These are phyloP conservation scores for Mallotus nudiflorus DNA, from an alignment of 345 rosid genomes.

Conservation along the genomic window DNA sequence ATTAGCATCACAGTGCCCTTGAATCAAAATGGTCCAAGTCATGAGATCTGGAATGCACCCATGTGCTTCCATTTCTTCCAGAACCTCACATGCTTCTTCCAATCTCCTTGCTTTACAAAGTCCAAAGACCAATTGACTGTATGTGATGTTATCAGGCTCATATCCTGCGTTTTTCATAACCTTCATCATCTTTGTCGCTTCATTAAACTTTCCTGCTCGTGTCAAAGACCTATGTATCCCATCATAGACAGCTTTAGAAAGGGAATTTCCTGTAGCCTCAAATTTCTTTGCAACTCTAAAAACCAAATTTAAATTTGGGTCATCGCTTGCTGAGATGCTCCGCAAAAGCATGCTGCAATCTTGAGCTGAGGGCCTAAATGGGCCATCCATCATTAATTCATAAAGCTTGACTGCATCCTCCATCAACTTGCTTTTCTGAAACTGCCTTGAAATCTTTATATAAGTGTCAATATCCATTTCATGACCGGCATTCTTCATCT, in stretches of 20 bases:
- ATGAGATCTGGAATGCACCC: conserved; percentile 69
- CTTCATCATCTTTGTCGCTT: conserved; percentile 59
- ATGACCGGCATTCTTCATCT: conserved; percentile 61
- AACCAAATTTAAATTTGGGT: conserved; percentile 60
- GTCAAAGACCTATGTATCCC: conserved; percentile 79
- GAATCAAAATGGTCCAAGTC: conserved; percentile 91
- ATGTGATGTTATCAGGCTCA: conserved; percentile 79
- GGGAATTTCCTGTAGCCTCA: conserved; percentile 50
- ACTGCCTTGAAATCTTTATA: conserved; percentile 69
- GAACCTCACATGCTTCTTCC: conserved; percentile 62
- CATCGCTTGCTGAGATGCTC: conserved; percentile 47
- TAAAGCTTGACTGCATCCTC: conserved; percentile 74
- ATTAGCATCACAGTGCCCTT: conserved; percentile 68
- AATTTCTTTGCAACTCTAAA: conserved; percentile 59
- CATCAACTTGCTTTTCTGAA: conserved; percentile 69
- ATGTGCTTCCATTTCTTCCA: conserved; percentile 64
- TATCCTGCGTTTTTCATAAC: conserved; percentile 68
- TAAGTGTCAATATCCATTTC: conserved; percentile 74
- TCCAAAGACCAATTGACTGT: conserved; percentile 82
- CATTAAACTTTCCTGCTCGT: conserved; percentile 56
- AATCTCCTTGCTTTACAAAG: conserved; percentile 75
- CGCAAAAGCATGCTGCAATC: conserved; percentile 63
- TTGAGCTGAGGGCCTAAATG: conserved; percentile 67
- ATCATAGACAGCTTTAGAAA: conserved; percentile 73
- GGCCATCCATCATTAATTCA: conserved; percentile 90